Base-by-base conservation (phyloP, 2,329 filamentous ascomycete genomes). In the Diaporthe vaccinii region DNA sequence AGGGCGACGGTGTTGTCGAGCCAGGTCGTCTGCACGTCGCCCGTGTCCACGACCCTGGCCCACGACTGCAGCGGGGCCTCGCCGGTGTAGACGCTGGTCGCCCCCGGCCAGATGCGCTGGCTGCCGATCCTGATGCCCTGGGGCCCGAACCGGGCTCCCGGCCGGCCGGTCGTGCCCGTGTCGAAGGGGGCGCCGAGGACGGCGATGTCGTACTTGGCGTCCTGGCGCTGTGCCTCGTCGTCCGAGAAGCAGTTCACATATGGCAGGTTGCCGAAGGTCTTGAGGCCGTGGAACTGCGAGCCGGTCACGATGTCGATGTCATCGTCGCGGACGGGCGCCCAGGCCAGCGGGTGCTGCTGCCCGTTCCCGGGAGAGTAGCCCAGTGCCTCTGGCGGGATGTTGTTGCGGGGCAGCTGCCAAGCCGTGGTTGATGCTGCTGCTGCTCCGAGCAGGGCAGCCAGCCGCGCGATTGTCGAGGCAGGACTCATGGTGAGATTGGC, bases 1-100 rank as follows among this genome's bases (percentile, higher is more conserved):
- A 96, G 85, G 0, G 94, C 94, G 0, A 95, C 85, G 0, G 87
- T 90, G 81, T 96, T 96, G 83, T 96, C 94, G 77, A 96, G 92
- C 15, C 93, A 93, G 0, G 93, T 94, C 76, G 95, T 86, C 2
- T 93, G 93, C 73, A 95, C 94, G 79, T 96, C 94, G 44, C 94
- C 94, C 80, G 94, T 96, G 84, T 96, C 94, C 51, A 95, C 88
- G 62, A 96, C 88, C 20, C 17, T 51, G 2, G 76, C 76, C 76
- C 76, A 77, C 28, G 68, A 58, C 36, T 58, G 53, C 55, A 76
- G 67, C 28, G 74, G 71, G 44, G 41, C 41, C 58, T 53, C 51
- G 3, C 76, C 76, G 15, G 76, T 77, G 67, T 77, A 77, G 41
- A 77, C 25, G 34, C 57, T 72, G 15, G 31, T 51, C 15, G 28